A percentile compares a stretch with the other conserved stretches of the same genome.
Evolutionary conservation across 2,329 filamentous ascomycete species (phyloP).

Genomic region (Epicoccum nigrum): DNA sequence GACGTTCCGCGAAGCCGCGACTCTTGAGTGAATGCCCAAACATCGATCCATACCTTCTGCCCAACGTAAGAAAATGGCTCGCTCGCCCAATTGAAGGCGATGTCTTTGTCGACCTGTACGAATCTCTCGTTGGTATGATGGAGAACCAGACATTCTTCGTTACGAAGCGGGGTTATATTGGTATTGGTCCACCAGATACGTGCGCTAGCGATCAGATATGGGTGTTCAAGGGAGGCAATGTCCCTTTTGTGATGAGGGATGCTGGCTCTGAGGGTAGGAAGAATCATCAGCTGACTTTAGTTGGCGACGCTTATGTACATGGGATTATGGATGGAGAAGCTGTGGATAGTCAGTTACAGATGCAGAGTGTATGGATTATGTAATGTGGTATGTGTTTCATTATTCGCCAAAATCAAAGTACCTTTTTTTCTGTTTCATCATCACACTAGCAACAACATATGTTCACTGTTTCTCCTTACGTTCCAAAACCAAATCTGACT

Average conservation of each 20-base stretch:
- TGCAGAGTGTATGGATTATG: background rate
- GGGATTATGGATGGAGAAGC: constrained; percentile 22
- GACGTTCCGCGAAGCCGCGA: background rate
- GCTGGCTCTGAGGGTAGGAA: background rate
- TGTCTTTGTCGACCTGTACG: background rate
- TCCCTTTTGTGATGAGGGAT: constrained; percentile 18
- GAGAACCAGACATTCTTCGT: constrained; percentile 19
- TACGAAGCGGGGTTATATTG: constrained; percentile 18
- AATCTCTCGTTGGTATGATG: constrained; percentile 13
- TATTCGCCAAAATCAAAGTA: too few species aligned
- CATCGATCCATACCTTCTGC: background rate
- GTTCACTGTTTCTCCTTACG: too few species aligned
- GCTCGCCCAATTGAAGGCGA: background rate
- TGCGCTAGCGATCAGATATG: constrained; percentile 13
- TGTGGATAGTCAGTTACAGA: background rate
- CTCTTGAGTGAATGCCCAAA: background rate
- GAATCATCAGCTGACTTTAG: background rate
- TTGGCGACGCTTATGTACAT: constrained; percentile 23
- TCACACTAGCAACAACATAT: too few species aligned
- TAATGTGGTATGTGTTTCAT: too few species aligned
- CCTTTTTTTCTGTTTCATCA: too few species aligned
- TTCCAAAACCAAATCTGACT: too few species aligned
- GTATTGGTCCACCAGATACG: constrained; percentile 14
- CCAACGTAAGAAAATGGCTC: background rate
- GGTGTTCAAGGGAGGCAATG: constrained; percentile 15